Conservation (phyloP, 2,329 filamentous ascomycete species). For the Paracoccidioides brasiliensis region DNA sequence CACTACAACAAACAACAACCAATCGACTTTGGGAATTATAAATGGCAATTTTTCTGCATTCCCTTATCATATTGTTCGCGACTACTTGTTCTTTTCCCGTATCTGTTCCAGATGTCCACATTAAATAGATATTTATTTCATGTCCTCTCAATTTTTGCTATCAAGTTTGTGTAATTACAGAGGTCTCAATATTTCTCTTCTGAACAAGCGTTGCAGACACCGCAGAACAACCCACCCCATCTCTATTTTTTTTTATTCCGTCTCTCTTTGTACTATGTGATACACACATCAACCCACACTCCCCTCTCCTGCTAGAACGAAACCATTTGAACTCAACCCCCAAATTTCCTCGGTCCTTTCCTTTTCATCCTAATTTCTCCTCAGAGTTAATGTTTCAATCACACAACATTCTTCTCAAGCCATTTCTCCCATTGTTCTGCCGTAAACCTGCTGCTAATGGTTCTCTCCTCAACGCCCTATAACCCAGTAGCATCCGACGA, state of each 20-base stretch:
- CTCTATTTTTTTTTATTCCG: neutral
- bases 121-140: neutral
- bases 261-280: neutral
- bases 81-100: slow-evolving; percentile 1
- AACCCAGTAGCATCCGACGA: neutral
- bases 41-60: slow-evolving; percentile 6
- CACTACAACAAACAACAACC: neutral
- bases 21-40: neutral
- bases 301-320: neutral
- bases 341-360: too few relatives aligned
- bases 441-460: slow-evolving; percentile 67
- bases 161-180: neutral
- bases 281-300: neutral
- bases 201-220: neutral
- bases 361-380: neutral
- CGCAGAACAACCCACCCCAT: too few relatives aligned
- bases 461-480: slow-evolving; percentile 57
- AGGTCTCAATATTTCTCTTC: neutral
- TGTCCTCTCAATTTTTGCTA: slow-evolving; percentile 5
- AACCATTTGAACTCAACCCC: neutral
- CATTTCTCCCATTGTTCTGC: slow-evolving; percentile 75
- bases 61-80: slow-evolving; percentile 9
- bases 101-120: neutral
- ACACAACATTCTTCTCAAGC: slow-evolving; percentile 53
- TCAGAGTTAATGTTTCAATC: slow-evolving; percentile 9